phyloP scores from a whole-genome alignment of 106 monocot genomes.

The Triglochin maritima region DNA sequence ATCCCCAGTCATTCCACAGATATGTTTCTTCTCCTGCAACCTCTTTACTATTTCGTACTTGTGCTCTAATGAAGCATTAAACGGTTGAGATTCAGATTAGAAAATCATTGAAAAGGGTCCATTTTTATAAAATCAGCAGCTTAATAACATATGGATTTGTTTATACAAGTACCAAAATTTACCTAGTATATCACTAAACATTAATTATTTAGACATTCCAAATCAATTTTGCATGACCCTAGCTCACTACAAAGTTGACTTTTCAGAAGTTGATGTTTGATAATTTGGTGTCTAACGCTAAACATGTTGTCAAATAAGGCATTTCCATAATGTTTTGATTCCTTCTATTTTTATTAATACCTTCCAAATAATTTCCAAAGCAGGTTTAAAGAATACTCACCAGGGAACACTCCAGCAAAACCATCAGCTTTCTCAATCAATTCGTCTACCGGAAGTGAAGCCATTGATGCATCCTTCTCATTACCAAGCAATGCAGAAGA shows the following conservation, averaged over 20 bases:
- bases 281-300: no score
- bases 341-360: no score
- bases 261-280: no score
- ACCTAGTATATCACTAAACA: background rate
- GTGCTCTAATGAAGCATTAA: conserved; percentile 29
- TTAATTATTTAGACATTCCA: background rate
- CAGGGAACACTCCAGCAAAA: conserved; percentile 62
- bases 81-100: background rate
- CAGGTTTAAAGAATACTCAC: conserved; percentile 1
- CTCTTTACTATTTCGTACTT: conserved; percentile 56
- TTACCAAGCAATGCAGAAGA: conserved; percentile 46
- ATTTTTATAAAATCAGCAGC: background rate
- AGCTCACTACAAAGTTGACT: background rate
- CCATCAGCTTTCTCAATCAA: conserved; percentile 54
- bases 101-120: background rate
- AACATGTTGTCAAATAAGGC: no score
- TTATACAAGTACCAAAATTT: background rate
- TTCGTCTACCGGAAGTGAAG: conserved; percentile 40
- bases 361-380: no score
- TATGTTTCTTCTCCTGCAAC: conserved; percentile 56
- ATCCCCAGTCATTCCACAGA: conserved; percentile 73
- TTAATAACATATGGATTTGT: background rate
- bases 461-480: conserved; percentile 30
- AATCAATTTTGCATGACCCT: background rate
- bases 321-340: no score